Conservation (phyloP, 768 basidiomycete genomes). For the Tubosaeta sp. region DNA sequence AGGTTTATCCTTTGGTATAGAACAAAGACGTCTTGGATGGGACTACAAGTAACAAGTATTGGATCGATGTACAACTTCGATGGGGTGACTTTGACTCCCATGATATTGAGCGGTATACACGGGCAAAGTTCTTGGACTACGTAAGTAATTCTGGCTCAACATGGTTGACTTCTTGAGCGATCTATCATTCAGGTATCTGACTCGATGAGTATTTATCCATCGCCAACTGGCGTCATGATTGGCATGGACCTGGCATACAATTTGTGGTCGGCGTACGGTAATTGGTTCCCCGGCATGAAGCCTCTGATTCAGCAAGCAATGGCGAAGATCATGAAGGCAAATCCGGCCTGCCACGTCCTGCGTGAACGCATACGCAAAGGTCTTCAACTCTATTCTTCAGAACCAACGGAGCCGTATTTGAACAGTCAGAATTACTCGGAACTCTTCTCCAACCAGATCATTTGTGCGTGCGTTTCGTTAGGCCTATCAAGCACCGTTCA, state of each 20-base stretch:
- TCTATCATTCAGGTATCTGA: conserved; percentile 64
- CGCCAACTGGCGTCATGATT: conserved; percentile 97
- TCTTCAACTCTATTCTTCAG: conserved; percentile 96
- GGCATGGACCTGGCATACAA: conserved; percentile 99
- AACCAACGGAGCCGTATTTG: conserved; percentile 97
- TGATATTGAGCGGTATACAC: conserved; percentile 97
- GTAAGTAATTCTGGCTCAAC: conserved; percentile 37
- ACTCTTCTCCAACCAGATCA: conserved; percentile 97
- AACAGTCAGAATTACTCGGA: conserved; percentile 98
- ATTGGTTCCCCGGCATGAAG: conserved; percentile 99
- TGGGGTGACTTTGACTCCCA: conserved; percentile 99
- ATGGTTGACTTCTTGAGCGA: conserved; percentile 1
- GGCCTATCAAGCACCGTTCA: conserved; percentile 4
- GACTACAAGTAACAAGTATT: conserved; percentile 98
- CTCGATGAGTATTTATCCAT: conserved; percentile 98
- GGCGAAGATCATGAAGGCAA: conserved; percentile 99
- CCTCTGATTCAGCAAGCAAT: conserved; percentile 97
- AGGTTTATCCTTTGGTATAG: conserved; percentile 34
- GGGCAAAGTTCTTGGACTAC: conserved; percentile 99
- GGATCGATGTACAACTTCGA: conserved; percentile 92
- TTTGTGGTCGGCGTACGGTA: conserved; percentile 96
- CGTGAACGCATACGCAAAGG: conserved; percentile 99
- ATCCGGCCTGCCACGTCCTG: conserved; percentile 94
- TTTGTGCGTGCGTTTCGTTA: conserved; percentile 49
- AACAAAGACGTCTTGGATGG: conserved; percentile 95